Evolutionary conservation across 805 yeast genomes (phyloP), one percentile per base, ranked within the genome.

Genomic region (Barnettozyma siamensis): DNA sequence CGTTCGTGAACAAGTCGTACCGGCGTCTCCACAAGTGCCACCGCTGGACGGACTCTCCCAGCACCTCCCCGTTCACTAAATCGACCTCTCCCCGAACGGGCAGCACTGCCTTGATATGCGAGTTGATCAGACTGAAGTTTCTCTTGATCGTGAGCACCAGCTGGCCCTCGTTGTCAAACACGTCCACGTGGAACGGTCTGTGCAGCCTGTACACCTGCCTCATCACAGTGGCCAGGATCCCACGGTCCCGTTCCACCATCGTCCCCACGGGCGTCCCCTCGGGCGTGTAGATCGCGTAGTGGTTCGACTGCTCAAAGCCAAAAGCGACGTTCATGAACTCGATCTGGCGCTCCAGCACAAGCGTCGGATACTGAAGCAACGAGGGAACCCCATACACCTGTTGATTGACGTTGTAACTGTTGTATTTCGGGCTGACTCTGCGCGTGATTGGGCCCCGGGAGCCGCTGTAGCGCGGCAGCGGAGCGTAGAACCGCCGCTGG

Each of bases 1-100:
- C 32, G 6, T 5, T 36, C 11, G 23, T 38, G 58, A 86, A 93
- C 51, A 93, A 66, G 55, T 89, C 87, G 62, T 93, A 93, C 37
- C 83, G 66, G 43, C 99, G 70, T 58, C 98, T 74, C 96, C 96
- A 89, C 32, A 83, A 67, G 65, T 93, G 98, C 96, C 96, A 93
- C 49, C 83, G 80, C 62, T 93, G 99, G 5, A 84, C 78, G 21
- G 87, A 75, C 59, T 91, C 97, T 1, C 98, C 98, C 16, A 93
- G 66, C 5, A 78, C 37, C 23, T 37, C 44, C 1, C 32, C 41
- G 24, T 41, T 55, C 36, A 83, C 59, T 9, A 32, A 5, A 21
- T 32, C 27, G 2, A 33, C 35, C 6, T 33, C 29, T 17, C 21
- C 29, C 1, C 21, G 6, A 2, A 5, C 17, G 17, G 30, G 30